Base-by-base conservation (phyloP, 2,329 filamentous ascomycete genomes). In the Emmonsiellopsis sp. region DNA sequence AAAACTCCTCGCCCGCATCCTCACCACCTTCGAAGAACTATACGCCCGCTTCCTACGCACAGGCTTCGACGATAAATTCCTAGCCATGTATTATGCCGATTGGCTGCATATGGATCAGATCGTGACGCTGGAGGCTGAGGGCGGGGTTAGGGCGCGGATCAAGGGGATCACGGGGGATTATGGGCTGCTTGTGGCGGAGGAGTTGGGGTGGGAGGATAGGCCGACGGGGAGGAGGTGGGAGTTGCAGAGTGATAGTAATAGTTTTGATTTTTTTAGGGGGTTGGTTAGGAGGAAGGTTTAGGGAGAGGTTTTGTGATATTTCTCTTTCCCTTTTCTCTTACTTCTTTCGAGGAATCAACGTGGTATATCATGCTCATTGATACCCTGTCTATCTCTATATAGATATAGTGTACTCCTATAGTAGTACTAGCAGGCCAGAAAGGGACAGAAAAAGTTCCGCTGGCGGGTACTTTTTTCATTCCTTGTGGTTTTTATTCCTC, bases 201-300 rank as follows among this genome's bases (percentile, higher is more conserved):
- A 97, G 75, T 70, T 94, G 51, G 85, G 84, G 2, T 80, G 77
- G 67, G 80, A 86, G 55, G 89, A 89, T 58, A 76, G 84, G 51
- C 75, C 78, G 2, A 95, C 88, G 0, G 91, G 92, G 0, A 87
- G 80, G 70, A 76, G 86, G 49, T 92, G 87, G 80, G 82, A 86
- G 62, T 71, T 98, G 71, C 91, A 96, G 75, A 96, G 90, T 68
- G 93, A 98, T 69, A 89, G 91, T 67, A 98, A 98, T 65, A 96
- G 91, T 69, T 98, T 98, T 74, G 93, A 98, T 71, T 98, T 95
- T 69, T 95, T 95, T 73, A 88, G 82, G 65, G 93, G 93, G 0
- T 66, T 98, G 63, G 75, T 98, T 16, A 89, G 83, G 74, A 81
- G 85, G 63, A 97, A 95, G 76, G 70, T 84, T 1, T 90, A 42